These are phyloP conservation scores for Clausena lansium DNA, from an alignment of 345 rosid genomes.

Conservation along the genomic window DNA sequence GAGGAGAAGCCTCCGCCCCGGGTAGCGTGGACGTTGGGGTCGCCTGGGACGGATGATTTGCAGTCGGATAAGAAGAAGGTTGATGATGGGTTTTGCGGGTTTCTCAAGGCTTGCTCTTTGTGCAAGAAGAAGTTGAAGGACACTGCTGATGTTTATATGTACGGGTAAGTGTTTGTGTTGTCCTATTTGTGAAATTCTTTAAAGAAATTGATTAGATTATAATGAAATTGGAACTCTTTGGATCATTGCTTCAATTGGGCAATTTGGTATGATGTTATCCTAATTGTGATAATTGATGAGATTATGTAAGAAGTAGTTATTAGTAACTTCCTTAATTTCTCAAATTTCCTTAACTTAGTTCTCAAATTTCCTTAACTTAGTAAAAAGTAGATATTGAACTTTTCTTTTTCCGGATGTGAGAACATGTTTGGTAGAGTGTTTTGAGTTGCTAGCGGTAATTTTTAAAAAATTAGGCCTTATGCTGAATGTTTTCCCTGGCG, in stretches of 20 bases:
- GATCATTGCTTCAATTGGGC: background rate
- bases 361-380: background rate
- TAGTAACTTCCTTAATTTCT: no score
- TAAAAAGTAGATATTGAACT: background rate
- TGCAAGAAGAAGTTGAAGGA: slow-evolving; percentile 27
- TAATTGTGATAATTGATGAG: background rate
- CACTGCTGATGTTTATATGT: slow-evolving; percentile 19
- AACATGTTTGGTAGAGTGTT: background rate
- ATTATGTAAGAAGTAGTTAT: background rate
- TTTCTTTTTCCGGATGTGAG: background rate
- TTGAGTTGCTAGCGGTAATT: background rate
- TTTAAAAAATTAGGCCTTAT: background rate
- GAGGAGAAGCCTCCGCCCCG: background rate
- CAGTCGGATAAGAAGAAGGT: slow-evolving; percentile 5
- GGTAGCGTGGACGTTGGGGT: slow-evolving; percentile 9
- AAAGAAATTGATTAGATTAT: background rate
- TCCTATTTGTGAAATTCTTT: background rate
- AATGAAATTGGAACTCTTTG: background rate
- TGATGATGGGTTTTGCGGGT: slow-evolving; percentile 26
- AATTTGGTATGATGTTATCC: background rate
- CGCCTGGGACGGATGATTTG: slow-evolving; percentile 2
- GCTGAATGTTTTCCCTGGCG: background rate
- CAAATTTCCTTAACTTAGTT: no score
- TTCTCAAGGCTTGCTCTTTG: slow-evolving; percentile 24
- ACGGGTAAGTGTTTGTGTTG: slow-evolving; percentile 15